These are phyloP conservation scores for Thermomyces lanuginosus DNA, from an alignment of 2,329 filamentous ascomycete species.

Conservation along the genomic window DNA sequence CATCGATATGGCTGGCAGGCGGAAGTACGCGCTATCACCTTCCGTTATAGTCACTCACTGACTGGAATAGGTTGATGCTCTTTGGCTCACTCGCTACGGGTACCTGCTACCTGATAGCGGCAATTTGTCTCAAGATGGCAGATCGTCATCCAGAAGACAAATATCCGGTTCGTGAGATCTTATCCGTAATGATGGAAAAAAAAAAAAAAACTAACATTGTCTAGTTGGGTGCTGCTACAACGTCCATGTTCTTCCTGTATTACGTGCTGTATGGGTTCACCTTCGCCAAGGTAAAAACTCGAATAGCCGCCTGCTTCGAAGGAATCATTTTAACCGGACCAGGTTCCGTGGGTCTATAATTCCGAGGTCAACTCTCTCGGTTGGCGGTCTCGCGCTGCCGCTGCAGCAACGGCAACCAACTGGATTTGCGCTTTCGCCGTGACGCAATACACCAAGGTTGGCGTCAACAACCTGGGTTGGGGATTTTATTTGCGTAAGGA, in stretches of 20 bases:
- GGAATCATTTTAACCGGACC: too few species aligned
- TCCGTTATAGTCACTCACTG: neutral
- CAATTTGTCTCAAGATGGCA: conserved; percentile 6
- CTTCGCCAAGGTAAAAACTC: conserved; percentile 5
- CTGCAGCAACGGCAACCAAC: conserved; percentile 6
- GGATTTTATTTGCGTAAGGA: conserved; percentile 5
- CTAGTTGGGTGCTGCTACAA: conserved; percentile 5
- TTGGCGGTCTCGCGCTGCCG: conserved; percentile 8
- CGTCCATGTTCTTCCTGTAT: conserved; percentile 7
- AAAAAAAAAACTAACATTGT: neutral
- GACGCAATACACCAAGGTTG: conserved; percentile 6
- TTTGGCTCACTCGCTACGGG: conserved; percentile 8
- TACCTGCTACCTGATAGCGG: conserved; percentile 7
- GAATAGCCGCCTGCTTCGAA: too few species aligned
- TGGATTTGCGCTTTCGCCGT: conserved; percentile 7
- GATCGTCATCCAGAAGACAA: conserved; percentile 6
- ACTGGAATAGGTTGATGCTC: conserved; percentile 7
- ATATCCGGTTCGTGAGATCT: conserved; percentile 4
- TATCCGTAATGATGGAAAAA: neutral
- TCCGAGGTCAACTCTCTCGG: conserved; percentile 9
- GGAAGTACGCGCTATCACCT: conserved; percentile 5
- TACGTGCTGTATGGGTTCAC: conserved; percentile 9
- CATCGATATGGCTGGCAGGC: conserved; percentile 9
- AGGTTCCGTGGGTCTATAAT: conserved; percentile 10
- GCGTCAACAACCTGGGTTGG: conserved; percentile 6